A percentile compares a stretch with the other conserved stretches of the same genome.
Conservation (phyloP, 306 rosid genomes). For the Urtica urens region DNA sequence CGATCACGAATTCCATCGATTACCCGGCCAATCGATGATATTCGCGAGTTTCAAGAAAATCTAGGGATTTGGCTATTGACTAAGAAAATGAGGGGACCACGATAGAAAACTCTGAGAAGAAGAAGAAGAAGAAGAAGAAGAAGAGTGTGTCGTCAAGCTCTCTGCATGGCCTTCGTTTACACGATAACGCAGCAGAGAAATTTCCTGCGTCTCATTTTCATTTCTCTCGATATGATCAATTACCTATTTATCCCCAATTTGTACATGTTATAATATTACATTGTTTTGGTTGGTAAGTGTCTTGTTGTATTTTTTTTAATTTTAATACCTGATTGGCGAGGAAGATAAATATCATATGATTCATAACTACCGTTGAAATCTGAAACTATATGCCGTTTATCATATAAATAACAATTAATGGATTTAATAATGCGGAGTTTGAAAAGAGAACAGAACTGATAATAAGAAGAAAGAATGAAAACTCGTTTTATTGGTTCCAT, state of each 20-base stretch:
- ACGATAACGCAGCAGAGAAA: not conserved
- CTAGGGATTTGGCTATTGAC: not conserved
- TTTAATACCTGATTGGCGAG: too few relatives aligned
- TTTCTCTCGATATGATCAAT: not conserved
- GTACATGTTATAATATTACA: too few relatives aligned
- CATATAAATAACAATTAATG: too few relatives aligned
- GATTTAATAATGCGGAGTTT: not conserved
- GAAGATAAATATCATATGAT: too few relatives aligned
- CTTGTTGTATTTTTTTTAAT: too few relatives aligned
- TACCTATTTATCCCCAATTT: too few relatives aligned
- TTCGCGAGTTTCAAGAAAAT: not conserved
- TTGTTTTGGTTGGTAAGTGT: too few relatives aligned
- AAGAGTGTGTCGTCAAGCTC: not conserved
- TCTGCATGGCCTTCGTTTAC: not conserved
- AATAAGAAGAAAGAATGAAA: not conserved
- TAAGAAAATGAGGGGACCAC: not conserved
- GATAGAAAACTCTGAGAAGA: not conserved
- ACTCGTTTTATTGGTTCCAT: conserved; percentile 11
- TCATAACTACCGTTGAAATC: not conserved
- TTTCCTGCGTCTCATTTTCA: too few relatives aligned
- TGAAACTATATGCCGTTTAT: not conserved
- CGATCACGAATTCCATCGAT: conserved; percentile 48
- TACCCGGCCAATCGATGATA: not conserved
- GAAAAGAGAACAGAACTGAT: not conserved
- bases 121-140: not conserved